These are phyloP conservation scores for barrel medic (Medicago truncatula) DNA, from an alignment of 306 rosid species.

Conservation along the genomic window DNA sequence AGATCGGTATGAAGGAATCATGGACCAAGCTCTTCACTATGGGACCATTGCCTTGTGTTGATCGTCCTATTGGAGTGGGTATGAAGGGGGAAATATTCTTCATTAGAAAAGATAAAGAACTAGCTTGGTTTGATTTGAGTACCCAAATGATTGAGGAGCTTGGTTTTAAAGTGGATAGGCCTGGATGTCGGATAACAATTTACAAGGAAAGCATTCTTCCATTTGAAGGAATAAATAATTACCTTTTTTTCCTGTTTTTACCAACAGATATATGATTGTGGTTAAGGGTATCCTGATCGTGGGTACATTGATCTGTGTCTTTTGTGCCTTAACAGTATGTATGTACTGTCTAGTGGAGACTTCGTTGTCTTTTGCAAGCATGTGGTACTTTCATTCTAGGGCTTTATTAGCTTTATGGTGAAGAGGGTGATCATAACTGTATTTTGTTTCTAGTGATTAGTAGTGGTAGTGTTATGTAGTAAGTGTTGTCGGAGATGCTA, in stretches of 20 bases:
- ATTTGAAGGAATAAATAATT: background rate
- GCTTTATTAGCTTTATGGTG: too few relatives aligned
- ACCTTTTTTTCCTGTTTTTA: background rate
- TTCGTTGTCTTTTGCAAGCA: too few relatives aligned
- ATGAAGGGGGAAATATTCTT: background rate
- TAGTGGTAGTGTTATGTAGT: too few relatives aligned
- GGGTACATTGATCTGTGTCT: too few relatives aligned
- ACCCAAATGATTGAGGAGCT: background rate
- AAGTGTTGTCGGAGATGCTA: too few relatives aligned
- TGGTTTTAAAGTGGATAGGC: background rate
- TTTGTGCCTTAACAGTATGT: too few relatives aligned
- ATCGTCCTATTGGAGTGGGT: background rate
- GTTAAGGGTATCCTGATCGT: too few relatives aligned
- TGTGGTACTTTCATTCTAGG: too few relatives aligned
- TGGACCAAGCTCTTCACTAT: background rate
- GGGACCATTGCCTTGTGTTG: background rate
- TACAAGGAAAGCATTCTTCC: background rate
- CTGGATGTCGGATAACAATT: background rate
- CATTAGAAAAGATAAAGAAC: background rate
- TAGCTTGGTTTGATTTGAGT: background rate
- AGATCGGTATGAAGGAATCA: background rate
- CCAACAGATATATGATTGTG: too few relatives aligned
- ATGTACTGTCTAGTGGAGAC: too few relatives aligned
- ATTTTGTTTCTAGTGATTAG: too few relatives aligned
- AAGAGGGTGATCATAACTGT: too few relatives aligned